Evolutionary conservation across 495 filamentous ascomycete genomes (phyloP).

Genomic region (Pyrenopolyporus hunteri): DNA sequence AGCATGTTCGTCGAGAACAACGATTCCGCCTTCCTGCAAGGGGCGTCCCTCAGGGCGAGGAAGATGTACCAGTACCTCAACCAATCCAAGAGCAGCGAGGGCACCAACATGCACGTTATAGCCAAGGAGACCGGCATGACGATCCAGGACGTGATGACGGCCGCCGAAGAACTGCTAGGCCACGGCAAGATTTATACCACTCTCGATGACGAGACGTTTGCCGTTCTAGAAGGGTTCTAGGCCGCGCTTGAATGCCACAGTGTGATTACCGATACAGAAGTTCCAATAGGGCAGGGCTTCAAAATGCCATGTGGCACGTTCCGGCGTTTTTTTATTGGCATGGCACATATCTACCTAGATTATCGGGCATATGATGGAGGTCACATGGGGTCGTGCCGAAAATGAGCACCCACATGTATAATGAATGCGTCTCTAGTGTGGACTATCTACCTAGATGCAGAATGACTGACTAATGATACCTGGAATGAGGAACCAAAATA

Average conservation of each 20-base stretch:
- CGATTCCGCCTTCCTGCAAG: conserved; percentile 49
- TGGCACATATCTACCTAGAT: conserved; percentile 4
- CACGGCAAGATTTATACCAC: conserved; percentile 86
- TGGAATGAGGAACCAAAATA: conserved; percentile 19
- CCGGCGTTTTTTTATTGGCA: conserved; percentile 26
- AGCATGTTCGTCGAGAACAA: conserved; percentile 59
- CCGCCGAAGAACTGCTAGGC: conserved; percentile 75
- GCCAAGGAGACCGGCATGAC: conserved; percentile 65
- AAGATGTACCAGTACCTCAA: conserved; percentile 72
- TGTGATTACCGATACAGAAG: not conserved
- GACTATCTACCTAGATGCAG: conserved; percentile 33
- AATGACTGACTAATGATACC: conserved; percentile 39
- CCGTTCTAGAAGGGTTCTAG: conserved; percentile 62
- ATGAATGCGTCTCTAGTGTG: conserved; percentile 32
- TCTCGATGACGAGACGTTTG: conserved; percentile 84
- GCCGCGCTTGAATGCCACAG: not conserved
- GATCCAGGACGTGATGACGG: conserved; percentile 70
- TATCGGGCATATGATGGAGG: conserved; percentile 15
- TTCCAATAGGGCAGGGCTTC: not conserved
- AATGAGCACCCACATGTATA: conserved; percentile 24
- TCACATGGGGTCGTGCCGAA: conserved; percentile 10
- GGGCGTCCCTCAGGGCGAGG: conserved; percentile 61
- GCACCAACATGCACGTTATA: conserved; percentile 78
- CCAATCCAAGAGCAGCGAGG: conserved; percentile 74
- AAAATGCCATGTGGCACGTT: conserved; percentile 6